Base-by-base conservation (phyloP, 768 basidiomycete species). In the Boletus speciosus region DNA sequence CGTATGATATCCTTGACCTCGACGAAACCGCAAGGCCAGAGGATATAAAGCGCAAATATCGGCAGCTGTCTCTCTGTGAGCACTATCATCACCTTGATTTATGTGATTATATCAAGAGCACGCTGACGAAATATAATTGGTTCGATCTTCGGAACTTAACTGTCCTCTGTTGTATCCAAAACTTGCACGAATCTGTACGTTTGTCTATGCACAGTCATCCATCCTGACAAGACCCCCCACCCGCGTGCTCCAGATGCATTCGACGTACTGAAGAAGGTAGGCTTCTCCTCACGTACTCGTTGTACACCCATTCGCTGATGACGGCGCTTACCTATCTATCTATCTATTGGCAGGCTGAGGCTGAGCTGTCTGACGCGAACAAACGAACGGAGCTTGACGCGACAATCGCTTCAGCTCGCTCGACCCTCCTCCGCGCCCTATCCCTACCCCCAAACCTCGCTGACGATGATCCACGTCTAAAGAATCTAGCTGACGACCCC, bases 201-300 rank as follows among this genome's bases (percentile, higher is more conserved):
- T 75, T 57, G 71, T 51, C 67, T 56, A 71, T 61, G 62, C 58
- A 57, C 68, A 93, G 91, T 97, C 72, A 98, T 99, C 66, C 97
- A 99, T 79, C 97, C 97, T 57, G 97, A 99, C 78, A 99, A 98
- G 80, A 88, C 89, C 63, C 76, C 90, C 68, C 92, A 97, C 73
- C 78, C 82, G 29, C 83, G 85, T 64, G 90, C 92, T 47, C 87
- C 92, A 63, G 92, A 97, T 73, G 94, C 94, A 1, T 97, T 97
- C 67, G 93, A 96, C 70, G 66, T 93, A 34, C 78, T 97, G 44
- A 97, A 97, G 77, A 96, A 97, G 83, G 92, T 89, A 47, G 11
- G 72, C 59, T 11, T 14, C 25, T 34, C 25, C 7, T 37, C 40
- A 9, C 21, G 16, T 16, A 3, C 27, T 49, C 34, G 10, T 32